Evolutionary conservation across 176 grass and related monocot genomes (phyloP).

Genomic region (Phragmites australis): DNA sequence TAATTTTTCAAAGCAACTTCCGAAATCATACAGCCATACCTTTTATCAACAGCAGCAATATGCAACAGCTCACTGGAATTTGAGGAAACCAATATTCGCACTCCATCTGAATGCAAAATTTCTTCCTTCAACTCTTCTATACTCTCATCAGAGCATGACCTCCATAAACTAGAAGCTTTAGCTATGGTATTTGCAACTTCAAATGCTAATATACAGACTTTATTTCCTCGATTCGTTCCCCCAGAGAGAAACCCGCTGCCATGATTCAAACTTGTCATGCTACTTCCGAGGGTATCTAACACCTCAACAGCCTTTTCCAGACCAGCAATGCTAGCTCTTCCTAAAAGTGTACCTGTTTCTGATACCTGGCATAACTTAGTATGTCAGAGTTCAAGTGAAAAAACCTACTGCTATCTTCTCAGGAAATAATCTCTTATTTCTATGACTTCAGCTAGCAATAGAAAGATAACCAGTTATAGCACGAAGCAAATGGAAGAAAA

Average conservation of each 20-base stretch:
- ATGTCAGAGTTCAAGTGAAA: conserved; percentile 47
- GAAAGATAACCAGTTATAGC: background rate
- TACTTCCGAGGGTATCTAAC: conserved; percentile 85
- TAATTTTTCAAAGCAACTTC: background rate
- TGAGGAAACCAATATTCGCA: conserved; percentile 65
- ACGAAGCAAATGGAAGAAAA: background rate
- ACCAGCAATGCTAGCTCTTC: conserved; percentile 78
- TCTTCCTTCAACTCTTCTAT: conserved; percentile 77
- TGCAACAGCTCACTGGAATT: conserved; percentile 62
- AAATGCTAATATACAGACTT: conserved; percentile 78
- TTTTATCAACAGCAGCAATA: conserved; percentile 87
- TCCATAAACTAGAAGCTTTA: conserved; percentile 74
- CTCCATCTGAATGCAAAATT: conserved; percentile 80
- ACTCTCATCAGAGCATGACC: conserved; percentile 75
- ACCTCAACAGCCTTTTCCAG: conserved; percentile 86
- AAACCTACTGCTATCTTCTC: conserved; percentile 7
- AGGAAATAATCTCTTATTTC: background rate
- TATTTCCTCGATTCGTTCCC: conserved; percentile 60
- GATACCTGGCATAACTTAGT: conserved; percentile 58
- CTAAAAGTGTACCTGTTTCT: conserved; percentile 74
- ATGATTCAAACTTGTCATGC: conserved; percentile 81
- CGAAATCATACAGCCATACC: conserved; percentile 47
- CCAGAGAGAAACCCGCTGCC: conserved; percentile 82
- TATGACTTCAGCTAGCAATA: background rate
- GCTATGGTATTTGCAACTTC: conserved; percentile 96